Conservation (phyloP, 768 basidiomycete species). For the Lactifluus subvellereus region DNA sequence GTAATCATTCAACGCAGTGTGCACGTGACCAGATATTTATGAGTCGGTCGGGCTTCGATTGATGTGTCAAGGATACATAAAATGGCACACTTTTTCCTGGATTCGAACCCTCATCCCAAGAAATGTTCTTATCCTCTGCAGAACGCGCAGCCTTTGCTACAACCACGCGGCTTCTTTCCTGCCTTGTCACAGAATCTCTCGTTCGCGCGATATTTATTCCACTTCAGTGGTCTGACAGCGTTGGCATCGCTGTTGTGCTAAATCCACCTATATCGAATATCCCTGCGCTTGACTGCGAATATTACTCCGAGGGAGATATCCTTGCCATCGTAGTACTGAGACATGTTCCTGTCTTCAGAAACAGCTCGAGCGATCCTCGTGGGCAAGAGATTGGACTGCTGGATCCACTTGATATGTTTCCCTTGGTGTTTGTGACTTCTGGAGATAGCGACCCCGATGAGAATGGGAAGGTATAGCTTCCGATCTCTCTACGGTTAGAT, state of each 20-base stretch:
- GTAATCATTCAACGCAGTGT: no score
- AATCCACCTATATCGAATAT: constrained; percentile 27
- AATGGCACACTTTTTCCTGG: no score
- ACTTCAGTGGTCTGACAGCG: constrained; percentile 31
- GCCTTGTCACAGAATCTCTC: constrained; percentile 53
- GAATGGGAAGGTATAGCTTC: constrained; percentile 1
- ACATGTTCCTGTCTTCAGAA: constrained; percentile 43
- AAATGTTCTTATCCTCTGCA: not conserved
- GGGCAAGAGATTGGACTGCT: constrained; percentile 43
- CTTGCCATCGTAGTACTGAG: constrained; percentile 45
- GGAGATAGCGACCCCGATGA: constrained; percentile 26
- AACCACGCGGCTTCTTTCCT: constrained; percentile 47
- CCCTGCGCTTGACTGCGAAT: constrained; percentile 1
- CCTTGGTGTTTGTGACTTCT: constrained; percentile 35
- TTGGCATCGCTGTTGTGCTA: constrained; percentile 41
- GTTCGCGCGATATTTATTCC: constrained; percentile 44
- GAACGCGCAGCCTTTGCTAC: constrained; percentile 42
- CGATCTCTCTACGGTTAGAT: not conserved
- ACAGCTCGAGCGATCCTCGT: constrained; percentile 30
- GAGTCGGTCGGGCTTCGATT: no score
- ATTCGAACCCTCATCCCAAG: not conserved
- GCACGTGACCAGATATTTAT: no score
- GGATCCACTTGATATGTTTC: constrained; percentile 52
- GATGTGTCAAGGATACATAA: no score
- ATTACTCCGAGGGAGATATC: constrained; percentile 35